Base-by-base conservation (phyloP, 352 stramenopile genomes). In the Phytopythium oedochilum region DNA sequence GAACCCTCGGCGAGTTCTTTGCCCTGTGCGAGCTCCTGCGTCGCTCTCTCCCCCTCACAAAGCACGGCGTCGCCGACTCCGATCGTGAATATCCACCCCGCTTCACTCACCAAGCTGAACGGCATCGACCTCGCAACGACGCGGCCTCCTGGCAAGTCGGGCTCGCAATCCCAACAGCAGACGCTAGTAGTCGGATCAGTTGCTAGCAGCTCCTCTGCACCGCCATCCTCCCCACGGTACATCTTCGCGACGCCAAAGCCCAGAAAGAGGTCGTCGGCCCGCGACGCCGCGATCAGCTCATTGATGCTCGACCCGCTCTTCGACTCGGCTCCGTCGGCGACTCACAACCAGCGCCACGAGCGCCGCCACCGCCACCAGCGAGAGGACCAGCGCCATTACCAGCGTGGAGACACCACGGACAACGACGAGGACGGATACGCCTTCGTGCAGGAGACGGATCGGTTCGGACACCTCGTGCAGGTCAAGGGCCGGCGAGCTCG, bases 301-400 rank as follows among this genome's bases (percentile, higher is more conserved):
- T 62, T 88, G 25, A 88, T 89, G 78, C 67, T 91, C 10, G 81
- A 91, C 42, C 78, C 78, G 14, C 66, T 89, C 2, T 91, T 89
- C 59, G 71, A 83, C 32, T 65, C 66, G 14, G 59, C 22, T 3
- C 4, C 53, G 31, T 29, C 22, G 18, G 11, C 38, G 17, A 42
- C 12, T 2, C 18, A 47, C n/a, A 36, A 51, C 17, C 4, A 38
- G 11, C 17, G 36, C 28, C 36, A 36, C 15, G 22, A 54, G 5
- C 56, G 50, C 35, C 34, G 36, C 28, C 36, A 48, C n/a, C 39
- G 29, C 28, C n/a, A 53, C 26, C 40, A 43, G 11, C 26, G 63
- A 48, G 52, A 65, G 45, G 34, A 14, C 45, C 14, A 44, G n/a
- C 14, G 15, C 29, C 32, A 51, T 47, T 15, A 36, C 34, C 25